phyloP scores from a whole-genome alignment of 768 basidiomycete species.

The Suillus bovinus region DNA sequence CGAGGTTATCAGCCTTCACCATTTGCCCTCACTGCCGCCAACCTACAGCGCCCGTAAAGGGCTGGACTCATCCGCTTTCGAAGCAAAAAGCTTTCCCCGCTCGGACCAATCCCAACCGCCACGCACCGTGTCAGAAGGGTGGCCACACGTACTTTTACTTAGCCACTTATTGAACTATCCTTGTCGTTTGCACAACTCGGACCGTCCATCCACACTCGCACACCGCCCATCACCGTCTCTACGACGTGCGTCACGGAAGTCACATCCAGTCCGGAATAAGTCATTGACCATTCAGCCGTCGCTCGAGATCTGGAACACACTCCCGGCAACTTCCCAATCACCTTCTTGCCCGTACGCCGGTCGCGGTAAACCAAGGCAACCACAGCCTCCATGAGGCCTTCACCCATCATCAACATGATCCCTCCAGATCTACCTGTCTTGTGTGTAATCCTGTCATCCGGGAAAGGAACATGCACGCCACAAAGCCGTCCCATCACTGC shows the following conservation, averaged over 20 bases:
- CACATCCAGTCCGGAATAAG: conserved; percentile 5
- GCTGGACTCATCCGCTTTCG: conserved; percentile 39
- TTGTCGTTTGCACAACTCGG: conserved; percentile 34
- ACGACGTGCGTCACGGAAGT: conserved; percentile 12
- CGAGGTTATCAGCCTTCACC: conserved; percentile 31
- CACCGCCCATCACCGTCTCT: conserved; percentile 22
- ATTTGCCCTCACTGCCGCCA: conserved; percentile 18
- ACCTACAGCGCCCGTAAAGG: conserved; percentile 21
- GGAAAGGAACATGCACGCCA: conserved; percentile 15
- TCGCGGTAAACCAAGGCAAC: conserved; percentile 21
- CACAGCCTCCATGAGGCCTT: conserved; percentile 19
- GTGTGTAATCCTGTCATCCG: conserved; percentile 23
- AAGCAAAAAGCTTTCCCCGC: conserved; percentile 43
- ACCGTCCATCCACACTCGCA: conserved; percentile 24
- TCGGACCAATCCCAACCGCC: conserved; percentile 20
- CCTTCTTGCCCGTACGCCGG: conserved; percentile 37
- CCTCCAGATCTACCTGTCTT: conserved; percentile 12
- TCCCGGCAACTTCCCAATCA: conserved; percentile 15
- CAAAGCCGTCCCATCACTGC: conserved; percentile 28
- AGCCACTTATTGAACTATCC: conserved; percentile 35
- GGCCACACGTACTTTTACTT: conserved; percentile 34
- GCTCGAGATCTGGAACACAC: conserved; percentile 35
- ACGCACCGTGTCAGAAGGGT: conserved; percentile 26
- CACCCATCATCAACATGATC: conserved; percentile 16
- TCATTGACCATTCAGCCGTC: conserved; percentile 3